phyloP scores from a whole-genome alignment of 2,329 filamentous ascomycete species.

The Penicillium sp. region DNA sequence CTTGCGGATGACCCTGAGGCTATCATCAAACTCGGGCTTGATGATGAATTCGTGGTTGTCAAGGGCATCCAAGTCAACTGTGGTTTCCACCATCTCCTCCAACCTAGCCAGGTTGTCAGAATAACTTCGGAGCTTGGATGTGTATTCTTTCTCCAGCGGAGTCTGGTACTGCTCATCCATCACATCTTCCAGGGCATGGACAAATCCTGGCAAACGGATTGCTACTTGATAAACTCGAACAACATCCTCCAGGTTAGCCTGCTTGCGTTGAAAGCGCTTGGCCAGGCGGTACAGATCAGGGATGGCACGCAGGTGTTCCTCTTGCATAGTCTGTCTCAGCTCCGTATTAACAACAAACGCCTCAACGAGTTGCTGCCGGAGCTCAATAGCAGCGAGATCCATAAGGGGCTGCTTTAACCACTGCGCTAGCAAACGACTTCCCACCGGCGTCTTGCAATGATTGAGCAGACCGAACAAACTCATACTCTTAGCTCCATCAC shows the following conservation, averaged over 20 bases:
- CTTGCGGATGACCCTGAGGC: conserved; percentile 80
- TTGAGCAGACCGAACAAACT: conserved; percentile 91
- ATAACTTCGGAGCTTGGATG: conserved; percentile 73
- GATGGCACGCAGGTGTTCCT: conserved; percentile 88
- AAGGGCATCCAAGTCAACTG: conserved; percentile 89
- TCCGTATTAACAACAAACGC: conserved; percentile 93
- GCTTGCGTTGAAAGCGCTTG: conserved; percentile 90
- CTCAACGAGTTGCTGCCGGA: conserved; percentile 89
- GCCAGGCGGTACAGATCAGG: conserved; percentile 91
- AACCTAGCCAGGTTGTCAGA: conserved; percentile 79
- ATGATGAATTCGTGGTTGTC: conserved; percentile 99
- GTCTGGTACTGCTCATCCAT: conserved; percentile 95
- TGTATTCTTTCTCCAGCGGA: conserved; percentile 83
- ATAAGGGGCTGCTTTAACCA: conserved; percentile 98
- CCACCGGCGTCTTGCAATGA: conserved; percentile 95
- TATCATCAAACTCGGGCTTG: conserved; percentile 95
- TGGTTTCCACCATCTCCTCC: conserved; percentile 98
- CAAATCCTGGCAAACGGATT: conserved; percentile 85
- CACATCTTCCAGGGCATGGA: conserved; percentile 83
- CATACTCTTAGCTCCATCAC: conserved; percentile 97
- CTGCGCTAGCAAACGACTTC: conserved; percentile 84
- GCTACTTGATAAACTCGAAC: conserved; percentile 93
- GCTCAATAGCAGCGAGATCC: conserved; percentile 84
- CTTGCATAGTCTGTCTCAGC: conserved; percentile 91
- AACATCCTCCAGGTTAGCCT: conserved; percentile 91